phyloP scores from a whole-genome alignment of 129 eudicot species.

The Erigeron canadensis region DNA sequence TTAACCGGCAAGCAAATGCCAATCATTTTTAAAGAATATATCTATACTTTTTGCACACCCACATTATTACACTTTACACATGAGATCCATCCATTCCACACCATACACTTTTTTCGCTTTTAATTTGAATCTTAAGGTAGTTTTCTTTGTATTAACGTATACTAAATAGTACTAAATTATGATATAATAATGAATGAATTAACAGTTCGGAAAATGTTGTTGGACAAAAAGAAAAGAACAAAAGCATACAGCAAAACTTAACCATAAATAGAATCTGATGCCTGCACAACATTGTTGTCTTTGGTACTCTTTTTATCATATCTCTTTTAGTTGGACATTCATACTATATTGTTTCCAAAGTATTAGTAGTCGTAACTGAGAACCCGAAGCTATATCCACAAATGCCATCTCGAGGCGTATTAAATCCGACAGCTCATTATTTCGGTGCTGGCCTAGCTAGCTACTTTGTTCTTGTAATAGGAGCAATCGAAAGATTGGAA shows the following conservation, averaged over 20 bases:
- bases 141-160: not conserved
- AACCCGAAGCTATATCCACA: constrained; percentile 13
- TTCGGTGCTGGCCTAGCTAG: not conserved
- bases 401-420: constrained; percentile 17
- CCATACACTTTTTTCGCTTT: constrained; percentile 5
- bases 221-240: constrained; percentile 31
- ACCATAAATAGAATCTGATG: constrained; percentile 30
- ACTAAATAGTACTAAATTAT: no score
- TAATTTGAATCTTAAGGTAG: not conserved
- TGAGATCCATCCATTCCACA: constrained; percentile 1
- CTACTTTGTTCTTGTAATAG: not conserved
- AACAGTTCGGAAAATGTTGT: constrained; percentile 10
- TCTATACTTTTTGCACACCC: not conserved
- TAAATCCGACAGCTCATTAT: constrained; percentile 17
- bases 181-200: not conserved
- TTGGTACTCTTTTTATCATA: constrained; percentile 8
- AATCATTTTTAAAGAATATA: constrained; percentile 16
- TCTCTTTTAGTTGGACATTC: constrained; percentile 30
- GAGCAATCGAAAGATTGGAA: not conserved
- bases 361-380: not conserved
- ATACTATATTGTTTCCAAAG: constrained; percentile 8
- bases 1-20: constrained; percentile 26
- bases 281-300: constrained; percentile 26
- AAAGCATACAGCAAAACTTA: constrained; percentile 31
- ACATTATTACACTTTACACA: constrained; percentile 11